Evolutionary conservation across 164 flowering plant genomes (phyloP).

Genomic region (Dillenia suffruticosa): DNA sequence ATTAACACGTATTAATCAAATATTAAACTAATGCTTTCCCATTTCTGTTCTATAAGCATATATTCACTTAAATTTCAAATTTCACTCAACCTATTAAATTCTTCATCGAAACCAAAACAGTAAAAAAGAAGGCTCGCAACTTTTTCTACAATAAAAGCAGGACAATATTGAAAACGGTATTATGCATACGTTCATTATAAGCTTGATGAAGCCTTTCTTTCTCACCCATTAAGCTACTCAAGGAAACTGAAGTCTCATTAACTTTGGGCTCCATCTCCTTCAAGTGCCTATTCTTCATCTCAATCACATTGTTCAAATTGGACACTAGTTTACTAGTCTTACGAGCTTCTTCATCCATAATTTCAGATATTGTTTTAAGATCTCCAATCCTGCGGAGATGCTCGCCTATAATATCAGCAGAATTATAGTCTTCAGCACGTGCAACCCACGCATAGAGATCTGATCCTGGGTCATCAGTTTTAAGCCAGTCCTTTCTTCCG

Average conservation of each 20-base stretch:
- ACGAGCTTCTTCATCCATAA: constrained; percentile 69
- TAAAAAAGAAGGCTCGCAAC: not conserved
- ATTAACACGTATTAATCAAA: not conserved
- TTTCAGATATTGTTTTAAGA: constrained; percentile 60
- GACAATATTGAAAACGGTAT: not conserved
- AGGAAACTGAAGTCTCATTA: constrained; percentile 36
- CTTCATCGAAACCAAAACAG: too few relatives aligned
- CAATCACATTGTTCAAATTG: constrained; percentile 58
- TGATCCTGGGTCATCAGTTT: constrained; percentile 20
- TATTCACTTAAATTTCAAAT: not conserved
- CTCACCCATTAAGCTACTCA: constrained; percentile 38
- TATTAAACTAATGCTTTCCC: too few relatives aligned
- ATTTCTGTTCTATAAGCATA: not conserved
- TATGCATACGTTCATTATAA: constrained; percentile 60
- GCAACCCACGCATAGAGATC: constrained; percentile 91
- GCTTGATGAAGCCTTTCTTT: constrained; percentile 58
- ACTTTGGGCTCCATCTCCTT: constrained; percentile 50
- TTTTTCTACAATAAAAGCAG: not conserved
- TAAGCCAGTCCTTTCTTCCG: constrained; percentile 76
- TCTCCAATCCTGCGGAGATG: constrained; percentile 69
- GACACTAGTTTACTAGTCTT: constrained; percentile 61
- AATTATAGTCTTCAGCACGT: constrained; percentile 68
- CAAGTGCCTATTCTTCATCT: constrained; percentile 48
- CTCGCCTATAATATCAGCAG: constrained; percentile 48
- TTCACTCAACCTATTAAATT: too few relatives aligned